A percentile compares a stretch with the other conserved stretches of the same genome.
Conservation (phyloP, 768 basidiomycete species). For the Tylopilus plumbeoviolaceoides region DNA sequence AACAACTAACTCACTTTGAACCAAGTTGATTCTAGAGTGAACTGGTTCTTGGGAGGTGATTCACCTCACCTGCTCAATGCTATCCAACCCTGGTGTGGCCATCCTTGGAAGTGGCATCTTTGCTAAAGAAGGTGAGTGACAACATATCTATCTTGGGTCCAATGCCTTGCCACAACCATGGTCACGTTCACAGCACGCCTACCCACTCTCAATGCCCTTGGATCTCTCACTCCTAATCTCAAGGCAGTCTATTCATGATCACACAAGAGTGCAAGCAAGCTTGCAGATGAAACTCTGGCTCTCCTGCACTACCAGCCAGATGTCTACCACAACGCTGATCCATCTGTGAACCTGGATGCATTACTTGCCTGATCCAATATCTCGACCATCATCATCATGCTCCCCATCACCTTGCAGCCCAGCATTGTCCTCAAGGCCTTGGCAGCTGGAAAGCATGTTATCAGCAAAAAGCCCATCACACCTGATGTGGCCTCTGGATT, state of each 20-base stretch:
- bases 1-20: too few species aligned
- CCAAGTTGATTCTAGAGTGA: too few species aligned
- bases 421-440: conserved; percentile 57
- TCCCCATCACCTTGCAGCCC: conserved; percentile 78
- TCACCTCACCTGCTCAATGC: too few species aligned
- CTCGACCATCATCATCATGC: conserved; percentile 64
- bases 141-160: conserved; percentile 4
- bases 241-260: conserved; percentile 83
- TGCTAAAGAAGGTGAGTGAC: conserved; percentile 60
- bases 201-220: conserved; percentile 61
- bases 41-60: too few species aligned
- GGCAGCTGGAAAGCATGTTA: conserved; percentile 79
- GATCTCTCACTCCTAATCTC: conserved; percentile 41
- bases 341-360: conserved; percentile 46
- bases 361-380: conserved; percentile 70
- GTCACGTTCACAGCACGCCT: conserved; percentile 56
- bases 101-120: conserved; percentile 82
- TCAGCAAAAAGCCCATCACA: conserved; percentile 86
- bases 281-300: conserved; percentile 45
- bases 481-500: conserved; percentile 62
- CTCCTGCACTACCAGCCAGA: conserved; percentile 39
- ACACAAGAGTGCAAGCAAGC: conserved; percentile 49
- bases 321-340: conserved; percentile 54
- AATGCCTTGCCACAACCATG: conserved; percentile 22
- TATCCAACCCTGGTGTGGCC: conserved; percentile 52